Evolutionary conservation across 306 rosid genomes (phyloP).

Genomic region (Vigna trinervia): DNA sequence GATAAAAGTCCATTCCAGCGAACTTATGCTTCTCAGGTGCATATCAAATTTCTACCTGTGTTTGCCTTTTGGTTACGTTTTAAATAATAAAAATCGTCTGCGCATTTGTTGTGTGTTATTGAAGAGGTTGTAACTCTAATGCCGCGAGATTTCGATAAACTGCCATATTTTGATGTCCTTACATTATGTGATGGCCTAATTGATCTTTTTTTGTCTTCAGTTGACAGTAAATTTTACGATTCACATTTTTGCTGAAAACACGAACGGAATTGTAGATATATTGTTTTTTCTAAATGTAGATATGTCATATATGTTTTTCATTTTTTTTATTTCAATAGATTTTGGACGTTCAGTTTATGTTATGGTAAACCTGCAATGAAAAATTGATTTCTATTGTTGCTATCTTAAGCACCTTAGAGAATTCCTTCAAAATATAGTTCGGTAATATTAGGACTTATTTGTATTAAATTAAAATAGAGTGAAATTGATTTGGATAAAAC

Average conservation of each 20-base stretch:
- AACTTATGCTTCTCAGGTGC: conserved; percentile 85
- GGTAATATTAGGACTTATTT: not conserved
- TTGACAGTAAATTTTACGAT: not conserved
- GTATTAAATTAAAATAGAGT: not conserved
- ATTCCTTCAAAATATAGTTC: conserved; percentile 27
- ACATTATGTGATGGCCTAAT: conserved; percentile 5
- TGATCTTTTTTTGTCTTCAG: not conserved
- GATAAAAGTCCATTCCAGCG: conserved; percentile 82
- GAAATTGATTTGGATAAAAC: not conserved
- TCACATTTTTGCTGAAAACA: conserved; percentile 11
- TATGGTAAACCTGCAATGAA: not conserved
- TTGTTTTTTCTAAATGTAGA: not conserved
- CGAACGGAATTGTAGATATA: not conserved
- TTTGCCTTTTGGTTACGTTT: not conserved
- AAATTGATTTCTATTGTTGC: not conserved
- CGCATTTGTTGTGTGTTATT: conserved; percentile 5
- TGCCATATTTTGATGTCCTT: not conserved
- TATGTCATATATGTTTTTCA: too few species aligned
- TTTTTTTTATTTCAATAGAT: not conserved
- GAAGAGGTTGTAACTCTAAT: conserved; percentile 12
- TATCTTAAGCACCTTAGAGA: conserved; percentile 19
- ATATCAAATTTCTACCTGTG: conserved; percentile 10
- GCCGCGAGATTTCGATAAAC: not conserved
- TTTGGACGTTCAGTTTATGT: conserved; percentile 7
- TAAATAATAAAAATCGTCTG: not conserved